phyloP scores from a whole-genome alignment of 257 asterid genomes.

The Solanum sitiens region DNA sequence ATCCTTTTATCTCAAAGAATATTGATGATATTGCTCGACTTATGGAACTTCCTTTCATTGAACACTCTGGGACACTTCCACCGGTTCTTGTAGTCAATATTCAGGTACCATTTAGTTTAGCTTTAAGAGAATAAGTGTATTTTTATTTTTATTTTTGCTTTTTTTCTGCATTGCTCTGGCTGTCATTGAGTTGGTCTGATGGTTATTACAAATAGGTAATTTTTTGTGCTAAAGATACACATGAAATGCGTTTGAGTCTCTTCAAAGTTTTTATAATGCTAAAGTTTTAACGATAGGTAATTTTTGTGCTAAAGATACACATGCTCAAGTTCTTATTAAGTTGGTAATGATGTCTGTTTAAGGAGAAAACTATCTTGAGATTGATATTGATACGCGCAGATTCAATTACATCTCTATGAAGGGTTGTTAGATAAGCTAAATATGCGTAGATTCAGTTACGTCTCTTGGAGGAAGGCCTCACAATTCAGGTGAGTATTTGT shows the following conservation, averaged over 20 bases:
- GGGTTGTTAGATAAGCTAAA: conserved; percentile 47
- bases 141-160: not conserved
- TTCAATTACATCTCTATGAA: conserved; percentile 76
- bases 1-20: conserved; percentile 36
- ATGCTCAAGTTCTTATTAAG: too few relatives aligned
- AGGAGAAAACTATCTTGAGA: conserved; percentile 82
- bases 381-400: conserved; percentile 79
- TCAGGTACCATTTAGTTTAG: conserved; percentile 32
- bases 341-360: conserved; percentile 6
- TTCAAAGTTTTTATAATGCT: too few relatives aligned
- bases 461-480: conserved; percentile 71
- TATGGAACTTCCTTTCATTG: conserved; percentile 6
- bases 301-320: too few relatives aligned
- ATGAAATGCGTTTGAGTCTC: too few relatives aligned
- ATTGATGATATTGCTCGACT: conserved; percentile 72
- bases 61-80: conserved; percentile 26
- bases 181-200: too few relatives aligned
- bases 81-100: conserved; percentile 79
- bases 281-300: too few relatives aligned
- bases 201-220: not conserved
- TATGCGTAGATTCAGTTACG: conserved; percentile 34
- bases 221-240: too few relatives aligned
- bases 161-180: too few relatives aligned
- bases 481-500: conserved; percentile 61
- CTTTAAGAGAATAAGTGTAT: not conserved